phyloP scores from a whole-genome alignment of 257 asterid genomes.

The Scutellaria minor region DNA sequence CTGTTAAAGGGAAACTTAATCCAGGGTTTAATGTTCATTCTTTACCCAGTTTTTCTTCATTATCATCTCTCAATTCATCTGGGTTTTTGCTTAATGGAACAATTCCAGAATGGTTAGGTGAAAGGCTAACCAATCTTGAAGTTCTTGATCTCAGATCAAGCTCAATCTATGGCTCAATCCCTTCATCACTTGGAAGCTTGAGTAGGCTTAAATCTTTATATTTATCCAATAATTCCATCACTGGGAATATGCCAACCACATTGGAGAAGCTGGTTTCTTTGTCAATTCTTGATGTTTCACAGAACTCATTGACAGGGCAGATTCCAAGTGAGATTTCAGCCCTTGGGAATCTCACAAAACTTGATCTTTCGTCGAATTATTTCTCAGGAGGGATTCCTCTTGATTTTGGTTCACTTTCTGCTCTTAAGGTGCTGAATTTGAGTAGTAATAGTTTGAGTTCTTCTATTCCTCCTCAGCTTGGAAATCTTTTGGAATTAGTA shows the following conservation, averaged over 20 bases:
- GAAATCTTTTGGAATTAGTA: conserved; percentile 48
- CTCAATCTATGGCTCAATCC: conserved; percentile 65
- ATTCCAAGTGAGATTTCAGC: conserved; percentile 59
- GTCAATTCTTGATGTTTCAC: conserved; percentile 59
- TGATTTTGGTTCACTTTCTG: conserved; percentile 48
- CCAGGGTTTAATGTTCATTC: conserved; percentile 63
- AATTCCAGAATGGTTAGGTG: conserved; percentile 74
- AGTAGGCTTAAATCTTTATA: conserved; percentile 41
- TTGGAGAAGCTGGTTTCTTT: conserved; percentile 49
- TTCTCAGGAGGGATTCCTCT: conserved; percentile 59
- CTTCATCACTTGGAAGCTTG: conserved; percentile 56
- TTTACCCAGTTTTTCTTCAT: conserved; percentile 43
- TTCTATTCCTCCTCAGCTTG: conserved; percentile 57
- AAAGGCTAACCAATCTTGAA: conserved; percentile 46
- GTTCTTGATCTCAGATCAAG: conserved; percentile 77
- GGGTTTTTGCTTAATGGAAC: conserved; percentile 61
- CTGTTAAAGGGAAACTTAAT: conserved; percentile 39
- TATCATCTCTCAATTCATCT: conserved; percentile 61
- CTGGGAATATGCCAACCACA: conserved; percentile 66
- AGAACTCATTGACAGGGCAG: conserved; percentile 58
- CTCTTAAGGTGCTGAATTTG: conserved; percentile 51
- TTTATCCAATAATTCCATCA: conserved; percentile 57
- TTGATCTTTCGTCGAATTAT: conserved; percentile 64
- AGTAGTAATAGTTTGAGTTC: conserved; percentile 56
- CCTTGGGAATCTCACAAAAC: conserved; percentile 54